Evolutionary conservation across 768 basidiomycete species (phyloP).

Genomic region (Boletus fagicola): DNA sequence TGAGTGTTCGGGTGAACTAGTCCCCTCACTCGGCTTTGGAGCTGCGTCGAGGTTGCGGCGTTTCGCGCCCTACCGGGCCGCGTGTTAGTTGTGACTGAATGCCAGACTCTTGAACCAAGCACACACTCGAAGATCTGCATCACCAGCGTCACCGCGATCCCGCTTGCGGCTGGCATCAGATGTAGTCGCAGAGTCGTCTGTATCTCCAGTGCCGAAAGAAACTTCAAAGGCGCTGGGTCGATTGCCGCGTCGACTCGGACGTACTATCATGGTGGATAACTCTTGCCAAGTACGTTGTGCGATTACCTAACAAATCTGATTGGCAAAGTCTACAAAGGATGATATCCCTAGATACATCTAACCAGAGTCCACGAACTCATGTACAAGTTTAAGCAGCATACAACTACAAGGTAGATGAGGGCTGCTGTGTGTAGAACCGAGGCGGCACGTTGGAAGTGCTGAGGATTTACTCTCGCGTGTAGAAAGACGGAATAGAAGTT

Average conservation of each 20-base stretch:
- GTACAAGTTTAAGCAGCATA: slow-evolving; percentile 14
- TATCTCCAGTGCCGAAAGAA: slow-evolving; percentile 46
- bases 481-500: slow-evolving; percentile 11
- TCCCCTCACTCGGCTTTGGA: slow-evolving; percentile 16
- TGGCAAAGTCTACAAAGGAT: slow-evolving; percentile 1
- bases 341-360: slow-evolving; percentile 10
- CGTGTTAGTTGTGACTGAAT: neutral
- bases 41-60: slow-evolving; percentile 28
- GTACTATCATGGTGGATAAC: neutral
- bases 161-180: slow-evolving; percentile 33
- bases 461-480: slow-evolving; percentile 7
- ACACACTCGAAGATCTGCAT: slow-evolving; percentile 19
- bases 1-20: neutral
- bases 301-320: neutral
- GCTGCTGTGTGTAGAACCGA: slow-evolving; percentile 7
- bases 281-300: neutral
- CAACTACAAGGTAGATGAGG: slow-evolving; percentile 9
- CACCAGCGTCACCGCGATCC: slow-evolving; percentile 12
- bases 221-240: slow-evolving; percentile 57
- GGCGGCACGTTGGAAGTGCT: slow-evolving; percentile 14
- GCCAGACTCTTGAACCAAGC: neutral
- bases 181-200: slow-evolving; percentile 24
- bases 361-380: slow-evolving; percentile 12
- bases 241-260: slow-evolving; percentile 26
- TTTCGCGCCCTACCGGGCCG: slow-evolving; percentile 17